Percentiles rank a stretch among this genome's conserved stretches.
These are phyloP conservation scores for Fusarium sp. DNA, from an alignment of 2,329 filamentous ascomycete species.

Conservation along the genomic window DNA sequence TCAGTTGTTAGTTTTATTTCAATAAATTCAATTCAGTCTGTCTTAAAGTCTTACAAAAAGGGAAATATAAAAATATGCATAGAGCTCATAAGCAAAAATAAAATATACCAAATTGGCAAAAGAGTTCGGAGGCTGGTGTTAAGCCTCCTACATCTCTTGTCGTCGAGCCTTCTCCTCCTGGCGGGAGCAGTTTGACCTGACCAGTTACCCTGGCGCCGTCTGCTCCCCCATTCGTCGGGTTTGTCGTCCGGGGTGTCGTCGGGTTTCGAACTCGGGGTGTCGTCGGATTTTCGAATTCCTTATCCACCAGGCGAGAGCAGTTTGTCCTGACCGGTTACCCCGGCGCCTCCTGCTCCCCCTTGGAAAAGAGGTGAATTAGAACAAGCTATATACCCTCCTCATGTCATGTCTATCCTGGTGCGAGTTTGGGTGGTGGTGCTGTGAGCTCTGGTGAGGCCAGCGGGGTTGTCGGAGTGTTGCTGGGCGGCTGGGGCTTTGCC, in stretches of 20 bases:
- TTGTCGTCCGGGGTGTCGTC: not conserved
- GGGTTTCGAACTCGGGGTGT: conserved; percentile 33
- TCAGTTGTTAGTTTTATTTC: accelerated
- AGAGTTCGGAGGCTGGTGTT: conserved; percentile 45
- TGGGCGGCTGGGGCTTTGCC: not conserved
- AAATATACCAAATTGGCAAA: conserved; percentile 30
- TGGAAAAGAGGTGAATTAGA: not conserved
- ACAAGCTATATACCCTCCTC: conserved; percentile 22
- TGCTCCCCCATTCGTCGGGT: not conserved
- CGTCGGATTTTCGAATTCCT: not conserved
- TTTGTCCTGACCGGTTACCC: conserved; percentile 47
- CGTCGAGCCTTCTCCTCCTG: conserved; percentile 20
- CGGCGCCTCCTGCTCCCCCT: conserved; percentile 42
- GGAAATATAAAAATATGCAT: not conserved
- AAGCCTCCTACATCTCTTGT: conserved; percentile 45
- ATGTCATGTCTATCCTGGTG: not conserved
- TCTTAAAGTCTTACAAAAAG: not conserved
- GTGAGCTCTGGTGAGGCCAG: not conserved
- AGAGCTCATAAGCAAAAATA: not conserved
- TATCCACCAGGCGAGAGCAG: conserved; percentile 35
- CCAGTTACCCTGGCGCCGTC: conserved; percentile 43
- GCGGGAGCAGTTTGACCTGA: conserved; percentile 45
- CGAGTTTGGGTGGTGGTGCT: not conserved
- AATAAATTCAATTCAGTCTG: accelerated
- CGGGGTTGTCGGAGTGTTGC: not conserved